Evolutionary conservation across 345 rosid genomes (phyloP).

Genomic region (Anacardium occidentale): DNA sequence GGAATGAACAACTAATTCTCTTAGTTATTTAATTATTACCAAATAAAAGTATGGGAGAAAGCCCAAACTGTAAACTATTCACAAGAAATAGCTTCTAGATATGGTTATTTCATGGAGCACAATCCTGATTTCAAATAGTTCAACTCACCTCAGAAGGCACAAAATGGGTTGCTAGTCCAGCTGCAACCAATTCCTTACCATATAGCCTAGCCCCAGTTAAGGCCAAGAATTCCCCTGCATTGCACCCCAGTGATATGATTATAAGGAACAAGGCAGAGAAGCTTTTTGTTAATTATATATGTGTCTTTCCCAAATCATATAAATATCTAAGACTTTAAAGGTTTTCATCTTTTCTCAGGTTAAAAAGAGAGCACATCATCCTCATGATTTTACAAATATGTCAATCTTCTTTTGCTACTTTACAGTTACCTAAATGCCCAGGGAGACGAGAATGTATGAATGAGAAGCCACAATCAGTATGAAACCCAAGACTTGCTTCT

Average conservation of each 20-base stretch:
- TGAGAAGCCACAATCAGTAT: slow-evolving; percentile 90
- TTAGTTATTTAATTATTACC: too few species aligned
- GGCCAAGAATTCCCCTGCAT: slow-evolving; percentile 85
- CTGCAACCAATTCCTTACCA: slow-evolving; percentile 74
- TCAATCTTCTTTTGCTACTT: slow-evolving; percentile 13
- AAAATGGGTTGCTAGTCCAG: slow-evolving; percentile 87
- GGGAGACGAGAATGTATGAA: slow-evolving; percentile 84
- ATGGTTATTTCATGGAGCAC: too few species aligned
- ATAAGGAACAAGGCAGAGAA: not conserved
- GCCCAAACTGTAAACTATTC: not conserved
- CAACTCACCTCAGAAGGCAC: slow-evolving; percentile 70
- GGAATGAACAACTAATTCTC: not conserved
- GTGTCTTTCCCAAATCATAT: not conserved
- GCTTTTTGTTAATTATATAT: not conserved
- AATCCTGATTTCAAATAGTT: slow-evolving; percentile 7
- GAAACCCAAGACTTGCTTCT: slow-evolving; percentile 92
- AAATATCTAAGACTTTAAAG: not conserved
- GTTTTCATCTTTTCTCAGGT: not conserved
- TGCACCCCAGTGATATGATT: slow-evolving; percentile 8
- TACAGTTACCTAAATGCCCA: slow-evolving; percentile 68
- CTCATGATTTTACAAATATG: not conserved
- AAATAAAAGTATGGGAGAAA: not conserved
- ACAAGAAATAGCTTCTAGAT: not conserved
- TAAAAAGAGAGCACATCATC: not conserved
- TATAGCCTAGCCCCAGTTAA: slow-evolving; percentile 82